A percentile compares a stretch with the other conserved stretches of the same genome.
These are phyloP conservation scores for Mycosarcoma maydis DNA, from an alignment of 1,284 basidiomycete genomes.

Conservation along the genomic window DNA sequence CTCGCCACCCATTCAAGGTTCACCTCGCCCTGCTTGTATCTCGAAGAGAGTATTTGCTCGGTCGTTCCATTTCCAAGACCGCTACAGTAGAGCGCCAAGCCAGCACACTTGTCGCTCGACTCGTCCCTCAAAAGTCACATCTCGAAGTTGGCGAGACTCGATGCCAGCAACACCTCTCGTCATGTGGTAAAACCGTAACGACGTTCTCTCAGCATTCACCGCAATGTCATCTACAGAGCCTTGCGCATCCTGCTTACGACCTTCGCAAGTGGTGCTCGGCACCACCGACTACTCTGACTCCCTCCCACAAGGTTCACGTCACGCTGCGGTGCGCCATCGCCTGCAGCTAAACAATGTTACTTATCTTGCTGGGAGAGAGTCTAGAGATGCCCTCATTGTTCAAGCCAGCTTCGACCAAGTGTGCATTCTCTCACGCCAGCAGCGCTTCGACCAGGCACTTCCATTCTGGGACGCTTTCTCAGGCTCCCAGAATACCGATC, in stretches of 20 bases:
- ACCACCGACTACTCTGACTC: conserved; percentile 1
- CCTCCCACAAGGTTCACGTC: conserved; percentile 6
- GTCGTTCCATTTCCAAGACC: too few relatives aligned
- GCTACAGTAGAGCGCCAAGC: too few relatives aligned
- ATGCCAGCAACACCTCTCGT: not conserved
- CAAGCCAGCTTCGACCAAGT: conserved; percentile 45
- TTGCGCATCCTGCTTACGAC: conserved; percentile 7
- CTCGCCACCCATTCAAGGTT: too few relatives aligned
- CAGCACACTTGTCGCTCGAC: too few relatives aligned
- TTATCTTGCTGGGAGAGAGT: conserved; percentile 22
- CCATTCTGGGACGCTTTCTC: conserved; percentile 54
- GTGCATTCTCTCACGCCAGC: conserved; percentile 37
- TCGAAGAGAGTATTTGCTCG: too few relatives aligned
- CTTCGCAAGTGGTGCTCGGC: conserved; percentile 31
- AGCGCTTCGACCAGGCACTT: conserved; percentile 41
- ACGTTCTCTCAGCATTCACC: not conserved
- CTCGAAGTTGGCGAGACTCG: not conserved
- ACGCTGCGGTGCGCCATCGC: not conserved
- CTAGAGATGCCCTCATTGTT: conserved; percentile 24
- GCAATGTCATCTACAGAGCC: conserved; percentile 11
- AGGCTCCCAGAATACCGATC: conserved; percentile 30
- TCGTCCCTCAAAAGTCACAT: too few relatives aligned
- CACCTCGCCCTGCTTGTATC: too few relatives aligned
- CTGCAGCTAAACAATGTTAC: conserved; percentile 4
- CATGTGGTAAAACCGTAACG: too few relatives aligned